These are phyloP conservation scores for Trametes maxima DNA, from an alignment of 768 basidiomycete species.

Conservation along the genomic window DNA sequence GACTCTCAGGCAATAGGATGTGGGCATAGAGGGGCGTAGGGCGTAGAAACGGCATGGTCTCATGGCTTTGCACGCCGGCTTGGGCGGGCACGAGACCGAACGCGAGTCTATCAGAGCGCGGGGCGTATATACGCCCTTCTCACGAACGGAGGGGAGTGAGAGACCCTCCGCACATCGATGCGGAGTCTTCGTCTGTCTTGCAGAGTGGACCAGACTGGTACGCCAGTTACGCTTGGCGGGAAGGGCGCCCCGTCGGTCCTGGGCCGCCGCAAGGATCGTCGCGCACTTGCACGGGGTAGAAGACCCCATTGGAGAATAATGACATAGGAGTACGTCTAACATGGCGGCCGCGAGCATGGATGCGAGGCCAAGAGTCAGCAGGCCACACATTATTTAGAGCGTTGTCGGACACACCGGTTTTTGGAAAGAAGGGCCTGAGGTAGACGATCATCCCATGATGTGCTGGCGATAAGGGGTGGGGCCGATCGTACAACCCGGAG, in stretches of 20 bases:
- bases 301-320: background rate
- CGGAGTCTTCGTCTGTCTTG: background rate
- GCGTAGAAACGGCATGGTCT: constrained; percentile 1
- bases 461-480: constrained; percentile 2
- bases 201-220: too few species aligned
- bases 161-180: background rate
- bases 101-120: constrained; percentile 21
- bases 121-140: constrained; percentile 6
- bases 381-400: constrained; percentile 4
- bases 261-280: background rate
- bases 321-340: background rate
- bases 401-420: constrained; percentile 7
- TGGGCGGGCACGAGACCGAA: constrained; percentile 15
- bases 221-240: background rate
- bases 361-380: constrained; percentile 13
- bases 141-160: constrained; percentile 13
- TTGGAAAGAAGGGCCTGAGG: background rate
- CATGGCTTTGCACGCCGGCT: constrained; percentile 7
- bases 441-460: constrained; percentile 13
- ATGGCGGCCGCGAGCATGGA: background rate
- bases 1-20: background rate
- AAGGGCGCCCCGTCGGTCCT: background rate
- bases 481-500: background rate
- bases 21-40: constrained; percentile 3
- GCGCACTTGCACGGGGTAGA: background rate